Evolutionary conservation across 2,329 filamentous ascomycete genomes (phyloP), one percentile per base, ranked within the genome.

Genomic region (Aspergillus nomiae): DNA sequence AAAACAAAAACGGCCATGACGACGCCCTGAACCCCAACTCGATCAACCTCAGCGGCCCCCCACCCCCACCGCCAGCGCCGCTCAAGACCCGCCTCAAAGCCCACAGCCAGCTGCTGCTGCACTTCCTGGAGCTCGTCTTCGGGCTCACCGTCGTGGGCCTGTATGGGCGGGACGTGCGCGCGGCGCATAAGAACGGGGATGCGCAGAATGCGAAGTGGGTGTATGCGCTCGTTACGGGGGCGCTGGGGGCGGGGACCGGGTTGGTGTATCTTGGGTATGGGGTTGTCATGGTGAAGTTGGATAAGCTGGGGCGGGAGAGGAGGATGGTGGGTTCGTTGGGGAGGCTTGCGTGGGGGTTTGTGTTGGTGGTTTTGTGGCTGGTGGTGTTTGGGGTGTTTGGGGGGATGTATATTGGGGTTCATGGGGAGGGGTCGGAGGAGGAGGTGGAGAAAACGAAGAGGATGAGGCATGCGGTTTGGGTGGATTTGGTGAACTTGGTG

Each of bases 401-500:
- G 59, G 88, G 85, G 70, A 87, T 94, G 83, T 97, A 90, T 82
- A 90, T 96, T 73, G 78, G 86, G 30, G 61, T 64, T 34, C 62
- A 66, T 55, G 30, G 60, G 48, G 21, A 57, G 43, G 16, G 56
- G 26, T 58, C 12, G 14, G 53, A 65, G 28, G 54, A 57, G 34
- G 67, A 70, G 63, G 62, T 59, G 43, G 56, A 54, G 19, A 72
- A 68, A 56, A 84, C 94, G 62, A 80, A 83, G 68, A 85, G 91
- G 61, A 96, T 97, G 92, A 92, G 93, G 81, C 88, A 89, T 73
- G 91, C 92, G 6, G 91, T 95, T 19, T 96, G 92, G 91, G 84
- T 96, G 53, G 90, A 94, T 76, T 77, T 96, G 57, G 81, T 86
- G 54, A 92, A 90, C 74, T 85, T 92, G 76, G 74, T 92, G 16